These are phyloP conservation scores for Pseudogymnoascus sp. DNA, from an alignment of 2,329 filamentous ascomycete species.

Conservation along the genomic window DNA sequence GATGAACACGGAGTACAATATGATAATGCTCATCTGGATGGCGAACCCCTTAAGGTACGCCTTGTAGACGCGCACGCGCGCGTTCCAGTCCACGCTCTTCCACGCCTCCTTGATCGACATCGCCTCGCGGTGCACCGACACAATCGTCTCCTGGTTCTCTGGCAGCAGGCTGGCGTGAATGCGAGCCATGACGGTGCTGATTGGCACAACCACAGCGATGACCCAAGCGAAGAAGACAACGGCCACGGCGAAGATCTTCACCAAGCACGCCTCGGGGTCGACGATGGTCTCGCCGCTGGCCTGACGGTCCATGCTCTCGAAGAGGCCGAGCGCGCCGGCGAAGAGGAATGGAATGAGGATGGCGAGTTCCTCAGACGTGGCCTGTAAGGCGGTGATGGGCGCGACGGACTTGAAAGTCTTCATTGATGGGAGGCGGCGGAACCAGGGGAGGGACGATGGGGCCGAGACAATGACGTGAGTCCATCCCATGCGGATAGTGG, in stretches of 20 bases:
- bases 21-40: constrained; percentile 40
- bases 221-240: constrained; percentile 40
- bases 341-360: constrained; percentile 40
- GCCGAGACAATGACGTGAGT: constrained; percentile 77
- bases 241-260: constrained; percentile 39
- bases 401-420: constrained; percentile 60
- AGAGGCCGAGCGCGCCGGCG: constrained; percentile 33
- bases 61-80: constrained; percentile 64
- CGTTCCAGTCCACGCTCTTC: constrained; percentile 64
- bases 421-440: constrained; percentile 58
- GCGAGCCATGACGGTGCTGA: constrained; percentile 66
- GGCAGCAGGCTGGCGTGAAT: constrained; percentile 82
- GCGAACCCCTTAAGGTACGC: constrained; percentile 64
- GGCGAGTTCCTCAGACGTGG: constrained; percentile 46
- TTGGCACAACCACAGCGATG: constrained; percentile 62
- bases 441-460: constrained; percentile 54
- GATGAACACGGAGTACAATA: constrained; percentile 42
- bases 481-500: constrained; percentile 68
- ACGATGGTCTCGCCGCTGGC: constrained; percentile 29
- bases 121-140: constrained; percentile 80
- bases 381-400: constrained; percentile 55
- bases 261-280: constrained; percentile 31
- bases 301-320: constrained; percentile 15
- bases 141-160: constrained; percentile 71
- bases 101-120: constrained; percentile 68